Percentiles rank a stretch among this genome's conserved stretches.
Evolutionary conservation across 768 basidiomycete genomes (phyloP).

Genomic region (Russula sp.): DNA sequence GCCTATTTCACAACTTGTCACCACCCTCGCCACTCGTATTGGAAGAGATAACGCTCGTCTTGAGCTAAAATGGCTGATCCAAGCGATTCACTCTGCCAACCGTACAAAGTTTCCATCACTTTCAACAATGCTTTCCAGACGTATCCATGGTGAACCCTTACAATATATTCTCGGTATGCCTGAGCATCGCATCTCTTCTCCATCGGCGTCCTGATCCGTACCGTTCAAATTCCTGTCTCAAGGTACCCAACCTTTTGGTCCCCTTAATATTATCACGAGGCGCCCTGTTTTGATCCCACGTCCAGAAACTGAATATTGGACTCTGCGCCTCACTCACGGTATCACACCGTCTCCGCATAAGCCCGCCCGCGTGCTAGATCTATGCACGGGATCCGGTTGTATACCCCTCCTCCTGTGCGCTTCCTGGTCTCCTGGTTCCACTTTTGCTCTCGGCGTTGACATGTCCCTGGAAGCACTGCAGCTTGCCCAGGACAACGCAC

Average conservation of each 20-base stretch:
- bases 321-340: conserved; percentile 50
- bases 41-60: conserved; percentile 33
- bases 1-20: conserved; percentile 20
- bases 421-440: conserved; percentile 49
- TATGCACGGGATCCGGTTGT: conserved; percentile 91
- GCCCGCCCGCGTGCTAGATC: conserved; percentile 56
- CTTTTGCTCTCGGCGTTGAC: conserved; percentile 36
- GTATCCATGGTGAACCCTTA: conserved; percentile 69
- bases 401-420: conserved; percentile 82
- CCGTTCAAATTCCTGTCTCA: background rate
- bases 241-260: conserved; percentile 88
- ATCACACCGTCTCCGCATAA: conserved; percentile 34
- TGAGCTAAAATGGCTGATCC: conserved; percentile 48
- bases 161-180: conserved; percentile 57
- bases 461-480: conserved; percentile 47
- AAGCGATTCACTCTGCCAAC: conserved; percentile 26
- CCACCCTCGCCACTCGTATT: conserved; percentile 32
- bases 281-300: conserved; percentile 89
- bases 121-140: conserved; percentile 48
- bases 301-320: conserved; percentile 90
- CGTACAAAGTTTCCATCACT: conserved; percentile 29
- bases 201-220: background rate
- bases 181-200: background rate
- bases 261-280: conserved; percentile 64
- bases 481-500: conserved; percentile 44